Base-by-base conservation (phyloP, 2,329 filamentous ascomycete genomes). In the Sporothrix inflata region DNA sequence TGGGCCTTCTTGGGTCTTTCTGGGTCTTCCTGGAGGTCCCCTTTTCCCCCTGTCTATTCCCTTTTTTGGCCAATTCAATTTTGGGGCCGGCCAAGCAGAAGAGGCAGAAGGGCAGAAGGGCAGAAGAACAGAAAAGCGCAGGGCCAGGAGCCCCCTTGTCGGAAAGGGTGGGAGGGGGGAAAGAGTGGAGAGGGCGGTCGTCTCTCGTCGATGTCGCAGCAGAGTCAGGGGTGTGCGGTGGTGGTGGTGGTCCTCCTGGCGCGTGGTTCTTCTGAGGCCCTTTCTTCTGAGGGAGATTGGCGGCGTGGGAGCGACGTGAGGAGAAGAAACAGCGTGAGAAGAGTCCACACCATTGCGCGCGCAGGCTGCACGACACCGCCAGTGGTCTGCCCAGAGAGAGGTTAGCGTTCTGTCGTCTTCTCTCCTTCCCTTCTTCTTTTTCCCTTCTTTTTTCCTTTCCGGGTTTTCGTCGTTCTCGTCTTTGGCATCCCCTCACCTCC, bases 1-100 rank as follows among this genome's bases (percentile, higher is more conserved):
- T 51, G 47, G 19, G 19, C 6, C 11, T 21, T n/a, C 19, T 11
- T 34, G 30, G 30, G 45, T 16, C 45, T 47, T 47, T n/a, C 53
- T 57, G 53, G 30, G 30, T 27, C 12, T 38, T 19, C n/a, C 21
- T 63, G 24, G 27, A 30, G 40, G 21, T 30, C 14, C 53, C 24
- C 40, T 49, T 70, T 34, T 30, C 51, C 67, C 66, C 51, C 49
- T 69, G 34, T 45, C 8, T 51, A 38, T 60, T 47, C 27, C 49
- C 66, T 57, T 40, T 51, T 53, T 38, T 63, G 68, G 42, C 68
- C 55, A 63, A 40, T 63, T 63, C 69, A 51, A 53, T 65, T 51
- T 70, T 70, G 55, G 40, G n/a, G 21, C 21, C 42, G 55, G 61
- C 69, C 69, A 53, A 70, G 69, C 40, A 63, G 27, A 53, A 45